Conservation (phyloP, 805 yeast genomes). For the Isabelozyma gotoi region DNA sequence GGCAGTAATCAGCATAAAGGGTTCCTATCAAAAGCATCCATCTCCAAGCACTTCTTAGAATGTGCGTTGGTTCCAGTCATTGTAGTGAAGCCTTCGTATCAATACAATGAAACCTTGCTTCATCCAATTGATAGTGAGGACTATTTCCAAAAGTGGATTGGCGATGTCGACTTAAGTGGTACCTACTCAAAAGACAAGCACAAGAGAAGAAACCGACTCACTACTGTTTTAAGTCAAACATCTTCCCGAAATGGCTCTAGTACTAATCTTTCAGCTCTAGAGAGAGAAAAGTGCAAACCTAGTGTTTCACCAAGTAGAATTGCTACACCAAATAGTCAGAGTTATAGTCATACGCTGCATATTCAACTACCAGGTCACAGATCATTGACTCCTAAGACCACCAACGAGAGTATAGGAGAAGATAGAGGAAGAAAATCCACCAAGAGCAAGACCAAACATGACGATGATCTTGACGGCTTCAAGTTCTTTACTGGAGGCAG, state of each 20-base stretch:
- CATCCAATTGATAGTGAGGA: slow-evolving; percentile 29
- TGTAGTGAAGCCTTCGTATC: slow-evolving; percentile 40
- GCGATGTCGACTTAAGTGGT: slow-evolving; percentile 20
- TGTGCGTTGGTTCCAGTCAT: slow-evolving; percentile 46
- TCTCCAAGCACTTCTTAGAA: slow-evolving; percentile 40
- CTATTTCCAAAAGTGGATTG: slow-evolving; percentile 38
- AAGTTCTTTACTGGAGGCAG: slow-evolving; percentile 1
- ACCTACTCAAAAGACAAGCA: slow-evolving; percentile 16
- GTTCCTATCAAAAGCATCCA: slow-evolving; percentile 32
- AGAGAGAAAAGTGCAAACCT: slow-evolving; percentile 5
- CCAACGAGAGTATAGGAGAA: slow-evolving; percentile 5
- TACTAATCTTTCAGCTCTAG: slow-evolving; percentile 13
- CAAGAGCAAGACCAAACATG: not conserved
- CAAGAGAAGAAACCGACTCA: slow-evolving; percentile 11
- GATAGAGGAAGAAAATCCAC: slow-evolving; percentile 17
- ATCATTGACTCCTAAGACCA: slow-evolving; percentile 1
- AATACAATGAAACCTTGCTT: slow-evolving; percentile 26
- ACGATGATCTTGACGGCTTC: slow-evolving; percentile 2
- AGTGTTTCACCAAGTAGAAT: not conserved
- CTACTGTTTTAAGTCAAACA: slow-evolving; percentile 15
- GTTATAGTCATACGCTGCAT: slow-evolving; percentile 1
- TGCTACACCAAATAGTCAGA: not conserved
- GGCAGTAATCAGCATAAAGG: slow-evolving; percentile 17
- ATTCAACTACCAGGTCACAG: slow-evolving; percentile 1
- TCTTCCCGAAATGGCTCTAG: slow-evolving; percentile 15